A percentile compares a stretch with the other conserved stretches of the same genome.
These are phyloP conservation scores for Neurospora hispaniola DNA, from an alignment of 495 filamentous ascomycete genomes.

Conservation along the genomic window DNA sequence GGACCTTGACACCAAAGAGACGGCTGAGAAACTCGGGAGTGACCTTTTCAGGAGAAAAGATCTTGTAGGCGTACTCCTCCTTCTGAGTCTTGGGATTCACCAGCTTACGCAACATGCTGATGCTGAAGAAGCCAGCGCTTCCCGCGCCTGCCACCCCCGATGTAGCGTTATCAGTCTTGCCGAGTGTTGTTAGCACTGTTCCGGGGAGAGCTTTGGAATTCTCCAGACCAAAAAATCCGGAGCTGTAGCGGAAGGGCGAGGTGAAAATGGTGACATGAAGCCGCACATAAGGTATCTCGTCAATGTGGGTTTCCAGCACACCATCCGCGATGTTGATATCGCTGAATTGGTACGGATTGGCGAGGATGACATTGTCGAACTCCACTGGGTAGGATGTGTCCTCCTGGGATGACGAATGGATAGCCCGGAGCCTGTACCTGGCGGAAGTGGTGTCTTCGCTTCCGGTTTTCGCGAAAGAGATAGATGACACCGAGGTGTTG, in stretches of 20 bases:
- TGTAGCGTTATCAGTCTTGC: constrained; percentile 38
- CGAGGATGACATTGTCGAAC: constrained; percentile 75
- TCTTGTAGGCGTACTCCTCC: constrained; percentile 84
- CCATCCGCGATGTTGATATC: constrained; percentile 39
- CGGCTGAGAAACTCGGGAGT: constrained; percentile 49
- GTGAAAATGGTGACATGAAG: constrained; percentile 86
- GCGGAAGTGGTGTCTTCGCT: constrained; percentile 15
- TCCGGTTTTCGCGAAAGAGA: constrained; percentile 35
- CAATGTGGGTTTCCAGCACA: constrained; percentile 44
- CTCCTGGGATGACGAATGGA: constrained; percentile 17
- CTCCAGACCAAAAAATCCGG: constrained; percentile 57
- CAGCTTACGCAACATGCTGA: constrained; percentile 62
- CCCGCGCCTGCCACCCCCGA: constrained; percentile 48
- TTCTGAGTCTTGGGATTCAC: constrained; percentile 41
- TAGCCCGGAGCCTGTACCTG: constrained; percentile 42
- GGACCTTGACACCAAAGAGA: constrained; percentile 37
- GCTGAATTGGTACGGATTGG: constrained; percentile 62
- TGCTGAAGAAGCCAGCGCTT: constrained; percentile 71
- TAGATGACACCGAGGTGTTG: constrained; percentile 58
- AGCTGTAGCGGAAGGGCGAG: constrained; percentile 55
- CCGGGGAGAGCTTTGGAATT: constrained; percentile 46
- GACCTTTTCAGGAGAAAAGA: constrained; percentile 71
- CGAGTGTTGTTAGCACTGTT: constrained; percentile 74
- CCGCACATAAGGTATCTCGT: constrained; percentile 68
- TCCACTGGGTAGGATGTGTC: constrained; percentile 22